Conservation (phyloP, 805 yeast species). For the Lipomyces mesembrius region DNA sequence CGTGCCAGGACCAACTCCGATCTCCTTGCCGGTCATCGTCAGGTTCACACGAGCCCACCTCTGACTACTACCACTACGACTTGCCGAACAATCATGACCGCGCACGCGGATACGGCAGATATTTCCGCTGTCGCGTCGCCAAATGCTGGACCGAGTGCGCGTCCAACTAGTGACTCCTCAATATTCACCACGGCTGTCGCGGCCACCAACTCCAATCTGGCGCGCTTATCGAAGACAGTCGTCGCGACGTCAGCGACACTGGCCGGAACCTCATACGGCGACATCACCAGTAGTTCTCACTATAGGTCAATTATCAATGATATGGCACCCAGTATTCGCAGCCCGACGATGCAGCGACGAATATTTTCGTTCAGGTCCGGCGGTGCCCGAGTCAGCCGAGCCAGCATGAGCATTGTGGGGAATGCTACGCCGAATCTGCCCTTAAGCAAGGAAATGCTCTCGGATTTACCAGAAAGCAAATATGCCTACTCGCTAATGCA, state of each 20-base stretch:
- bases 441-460: slow-evolving; percentile 64
- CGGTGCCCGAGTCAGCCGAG: slow-evolving; percentile 10
- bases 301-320: slow-evolving; percentile 56
- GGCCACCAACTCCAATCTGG: slow-evolving; percentile 48
- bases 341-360: slow-evolving; percentile 50
- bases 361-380: slow-evolving; percentile 43
- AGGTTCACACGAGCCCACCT: neutral
- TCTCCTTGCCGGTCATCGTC: neutral
- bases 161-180: slow-evolving; percentile 5
- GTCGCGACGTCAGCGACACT: slow-evolving; percentile 48
- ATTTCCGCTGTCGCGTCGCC: slow-evolving; percentile 2
- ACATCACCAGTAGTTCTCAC: slow-evolving; percentile 47
- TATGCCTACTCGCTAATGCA: slow-evolving; percentile 62
- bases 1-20: neutral
- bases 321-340: slow-evolving; percentile 45
- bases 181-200: slow-evolving; percentile 48
- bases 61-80: neutral
- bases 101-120: neutral
- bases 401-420: neutral
- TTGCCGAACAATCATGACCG: neutral
- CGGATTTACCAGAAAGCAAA: slow-evolving; percentile 54
- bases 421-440: slow-evolving; percentile 10
- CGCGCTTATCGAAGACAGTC: slow-evolving; percentile 47
- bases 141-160: neutral
- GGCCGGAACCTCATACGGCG: slow-evolving; percentile 41